phyloP scores from a whole-genome alignment of 1,139 yeast species.

The Pneumocystis oryctolagi region DNA sequence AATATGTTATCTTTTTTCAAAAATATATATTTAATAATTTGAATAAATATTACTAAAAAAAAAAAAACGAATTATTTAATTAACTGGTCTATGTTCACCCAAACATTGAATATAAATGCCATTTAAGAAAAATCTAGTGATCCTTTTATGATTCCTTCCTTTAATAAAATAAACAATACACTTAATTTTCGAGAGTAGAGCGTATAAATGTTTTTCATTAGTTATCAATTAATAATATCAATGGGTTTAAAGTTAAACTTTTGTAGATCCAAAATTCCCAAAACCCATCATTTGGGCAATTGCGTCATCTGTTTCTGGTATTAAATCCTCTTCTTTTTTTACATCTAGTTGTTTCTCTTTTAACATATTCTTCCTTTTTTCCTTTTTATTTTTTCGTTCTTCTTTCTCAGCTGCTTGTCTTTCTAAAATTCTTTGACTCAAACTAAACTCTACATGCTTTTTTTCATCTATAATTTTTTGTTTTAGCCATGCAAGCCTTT shows the following conservation, averaged over 20 bases:
- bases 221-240: too few species aligned
- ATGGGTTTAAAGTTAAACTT: not conserved
- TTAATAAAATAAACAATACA: too few species aligned
- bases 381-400: conserved; percentile 22
- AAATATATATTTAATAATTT: too few species aligned
- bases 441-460: conserved; percentile 6
- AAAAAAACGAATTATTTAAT: too few species aligned
- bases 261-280: conserved; percentile 13
- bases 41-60: too few species aligned
- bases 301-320: conserved; percentile 18
- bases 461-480: conserved; percentile 12
- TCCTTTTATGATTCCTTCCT: too few species aligned
- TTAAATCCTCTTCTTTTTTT: conserved; percentile 18
- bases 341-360: conserved; percentile 20
- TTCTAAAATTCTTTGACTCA: conserved; percentile 14
- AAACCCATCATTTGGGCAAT: conserved; percentile 47
- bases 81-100: too few species aligned
- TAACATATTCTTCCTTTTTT: conserved; percentile 12
- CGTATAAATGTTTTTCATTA: not conserved
- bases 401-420: conserved; percentile 20
- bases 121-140: too few species aligned
- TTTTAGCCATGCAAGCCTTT: conserved; percentile 22
- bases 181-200: too few species aligned
- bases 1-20: too few species aligned
- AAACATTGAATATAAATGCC: too few species aligned